Percentiles rank a stretch among this genome's conserved stretches.
phyloP scores from a whole-genome alignment of 176 grass and related monocot species.

The Aegilops speltoides region DNA sequence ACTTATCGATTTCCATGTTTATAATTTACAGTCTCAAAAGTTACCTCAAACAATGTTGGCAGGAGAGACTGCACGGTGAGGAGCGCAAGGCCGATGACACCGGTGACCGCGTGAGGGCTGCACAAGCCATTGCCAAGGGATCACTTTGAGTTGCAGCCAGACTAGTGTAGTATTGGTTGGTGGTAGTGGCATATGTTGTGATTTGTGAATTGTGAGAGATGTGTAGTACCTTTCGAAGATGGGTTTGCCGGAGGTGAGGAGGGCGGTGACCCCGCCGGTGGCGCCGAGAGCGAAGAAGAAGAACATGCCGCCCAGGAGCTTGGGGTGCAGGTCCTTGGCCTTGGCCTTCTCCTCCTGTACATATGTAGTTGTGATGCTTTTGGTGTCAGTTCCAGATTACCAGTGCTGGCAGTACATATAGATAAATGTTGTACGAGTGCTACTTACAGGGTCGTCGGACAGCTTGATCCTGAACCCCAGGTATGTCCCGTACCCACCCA shows the following conservation, averaged over 20 bases:
- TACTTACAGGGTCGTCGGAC: constrained; percentile 74
- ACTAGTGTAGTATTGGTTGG: not conserved
- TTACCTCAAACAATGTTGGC: constrained; percentile 77
- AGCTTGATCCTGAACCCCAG: constrained; percentile 90
- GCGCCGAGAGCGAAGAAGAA: constrained; percentile 91
- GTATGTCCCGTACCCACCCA: constrained; percentile 90
- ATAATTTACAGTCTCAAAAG: not conserved
- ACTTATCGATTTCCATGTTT: not conserved
- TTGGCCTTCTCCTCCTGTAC: constrained; percentile 85
- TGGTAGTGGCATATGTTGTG: not conserved
- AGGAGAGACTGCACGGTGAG: constrained; percentile 76
- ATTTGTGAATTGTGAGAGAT: not conserved
- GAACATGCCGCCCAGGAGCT: constrained; percentile 93
- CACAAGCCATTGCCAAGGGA: not conserved
- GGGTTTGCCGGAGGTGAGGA: constrained; percentile 83
- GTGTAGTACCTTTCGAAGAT: constrained; percentile 81
- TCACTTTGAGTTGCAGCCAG: not conserved
- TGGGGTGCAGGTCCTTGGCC: constrained; percentile 92
- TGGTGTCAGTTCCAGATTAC: not conserved
- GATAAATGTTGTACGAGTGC: no score
- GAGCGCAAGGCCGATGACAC: constrained; percentile 62
- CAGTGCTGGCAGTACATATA: not conserved
- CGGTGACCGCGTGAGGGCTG: constrained; percentile 83
- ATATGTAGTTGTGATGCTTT: no score
- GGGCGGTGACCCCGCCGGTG: constrained; percentile 79